A percentile compares a stretch with the other conserved stretches of the same genome.
phyloP scores from a whole-genome alignment of 1,284 basidiomycete species.

The Pascua guehoae region DNA sequence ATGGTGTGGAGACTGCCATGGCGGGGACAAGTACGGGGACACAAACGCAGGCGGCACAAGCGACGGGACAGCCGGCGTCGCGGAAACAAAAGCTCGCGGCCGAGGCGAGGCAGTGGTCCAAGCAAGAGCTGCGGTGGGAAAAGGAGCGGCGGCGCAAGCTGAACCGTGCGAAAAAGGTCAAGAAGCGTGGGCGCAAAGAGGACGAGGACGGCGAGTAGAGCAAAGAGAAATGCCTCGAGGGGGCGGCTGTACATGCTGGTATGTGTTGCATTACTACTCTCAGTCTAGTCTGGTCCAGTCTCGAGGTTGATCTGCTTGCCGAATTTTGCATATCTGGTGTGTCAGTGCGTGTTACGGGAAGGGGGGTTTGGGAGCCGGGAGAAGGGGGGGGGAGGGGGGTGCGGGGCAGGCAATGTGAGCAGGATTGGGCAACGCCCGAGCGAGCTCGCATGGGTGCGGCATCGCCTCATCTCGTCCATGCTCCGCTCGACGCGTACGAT shows the following conservation, averaged over 20 bases:
- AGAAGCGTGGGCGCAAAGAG: conserved; percentile 30
- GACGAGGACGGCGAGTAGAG: conserved; percentile 7
- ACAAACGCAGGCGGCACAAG: not conserved
- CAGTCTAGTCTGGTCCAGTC: conserved; percentile 37
- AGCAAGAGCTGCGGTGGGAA: conserved; percentile 43
- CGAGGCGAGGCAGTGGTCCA: conserved; percentile 25
- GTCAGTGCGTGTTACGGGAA: too few species aligned
- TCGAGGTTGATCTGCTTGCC: conserved; percentile 90
- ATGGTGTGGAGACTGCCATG: not conserved
- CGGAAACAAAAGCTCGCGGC: conserved; percentile 22
- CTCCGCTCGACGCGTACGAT: too few species aligned
- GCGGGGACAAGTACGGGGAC: too few species aligned
- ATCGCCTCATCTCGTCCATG: too few species aligned
- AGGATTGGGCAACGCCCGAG: too few species aligned
- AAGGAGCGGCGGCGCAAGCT: conserved; percentile 46
- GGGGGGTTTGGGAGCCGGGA: too few species aligned
- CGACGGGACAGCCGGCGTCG: conserved; percentile 3
- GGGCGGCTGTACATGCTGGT: not conserved
- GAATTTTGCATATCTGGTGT: conserved; percentile 73
- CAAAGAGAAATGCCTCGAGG: not conserved
- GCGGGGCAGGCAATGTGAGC: too few species aligned
- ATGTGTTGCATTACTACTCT: not conserved
- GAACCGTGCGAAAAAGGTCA: conserved; percentile 45
- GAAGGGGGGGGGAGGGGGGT: too few species aligned
- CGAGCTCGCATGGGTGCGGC: too few species aligned